Base-by-base conservation (phyloP, 306 rosid species). In the Abrus pulchellus region DNA sequence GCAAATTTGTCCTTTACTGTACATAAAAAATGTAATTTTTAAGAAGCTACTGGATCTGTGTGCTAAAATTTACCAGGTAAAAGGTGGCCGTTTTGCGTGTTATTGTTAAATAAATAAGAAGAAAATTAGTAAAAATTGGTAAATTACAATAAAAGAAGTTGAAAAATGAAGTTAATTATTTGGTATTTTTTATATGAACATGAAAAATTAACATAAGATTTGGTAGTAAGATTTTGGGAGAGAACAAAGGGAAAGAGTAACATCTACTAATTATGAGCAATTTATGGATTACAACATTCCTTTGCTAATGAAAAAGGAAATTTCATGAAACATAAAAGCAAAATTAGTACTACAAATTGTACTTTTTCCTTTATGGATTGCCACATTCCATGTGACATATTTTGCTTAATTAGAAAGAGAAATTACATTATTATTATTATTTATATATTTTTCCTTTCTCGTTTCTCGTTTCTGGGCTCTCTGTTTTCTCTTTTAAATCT, bases 331-430 rank as follows among this genome's bases (percentile, higher is more conserved):
- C 64, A 28, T 0, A 79, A 33, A 75, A 13, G n/a, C 38, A 1
- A 60, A 56, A 68, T 33, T 28, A 77, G 79, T 63, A 64, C 56
- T 53, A 48, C 72, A 77, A 36, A 45, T 72, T 47, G 74, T 73
- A 74, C 81, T 54, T 63, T 60, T n/a, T 36, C 13, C 1, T 1
- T 33, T 63, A 61, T 60, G 28, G 28, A 50, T 65, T 68, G 48
- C 11, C 78, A 76, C 82, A 40, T 67, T 72, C n/a, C 81, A 82
- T 73, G 68, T 76, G 71, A 61, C 28, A 43, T 57, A 6, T 10
- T 47, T 33, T 59, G 28, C 6, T 30, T 56, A n/a, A 38, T 20
- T 60, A 50, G 44, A 13, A 30, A 55, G 47, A 62, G 9, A 52
- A 61, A 14, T 3, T 34, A 49, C 30, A 68, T 4, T 32, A 20